Evolutionary conservation across 192 early-diverging fungal genomes (phyloP), one percentile per base, ranked within the genome.

Genomic region (Glomus cerebriforme): DNA sequence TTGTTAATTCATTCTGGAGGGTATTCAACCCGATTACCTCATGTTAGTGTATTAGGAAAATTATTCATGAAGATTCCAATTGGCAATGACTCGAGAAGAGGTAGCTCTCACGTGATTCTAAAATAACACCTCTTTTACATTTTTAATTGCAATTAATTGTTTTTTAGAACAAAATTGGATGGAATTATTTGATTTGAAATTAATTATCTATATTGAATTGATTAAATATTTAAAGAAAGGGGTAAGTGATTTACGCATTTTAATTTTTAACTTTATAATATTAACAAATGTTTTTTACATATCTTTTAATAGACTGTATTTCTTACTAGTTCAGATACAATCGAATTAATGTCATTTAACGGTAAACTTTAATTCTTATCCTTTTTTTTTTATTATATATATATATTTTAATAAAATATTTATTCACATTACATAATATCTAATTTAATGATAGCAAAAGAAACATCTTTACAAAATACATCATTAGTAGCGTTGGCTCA

Each of bases 1-100:
- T 78, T 85, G 9, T 59, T 85, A 32, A 82, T 85, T 43, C 84
- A 85, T 66, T 80, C 84, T 27, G 84, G 84, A 13, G 84, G 84
- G 0, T 85, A 85, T 67, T 82, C 82, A 31, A 85, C 80, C 12
- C 78, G 84, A 66, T 34, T 85, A 26, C 84, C 84, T 3, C 84
- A 85, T 80, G 83, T 83, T 22, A 85, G 84, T 59, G 78, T 80
- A 8, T 62, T 78, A 17, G 84, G 84, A 8, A 85, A 85, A 69
- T 45, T 85, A 72, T 85, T 85, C 68, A 79, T 68, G 13, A 82
- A 71, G 0, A 39, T 85, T 19, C 84, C 84, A n/a, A 73, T 78
- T 75, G 75, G 81, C 73, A 79, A 54, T 27, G 8, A 22, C 34
- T 63, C 27, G 1, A 47, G 12, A 2, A 58, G 54, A 34, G 9